A percentile compares a stretch with the other conserved stretches of the same genome.
Conservation (phyloP, 169 alveolate genomes). For the Cryptosporidium sp. region DNA sequence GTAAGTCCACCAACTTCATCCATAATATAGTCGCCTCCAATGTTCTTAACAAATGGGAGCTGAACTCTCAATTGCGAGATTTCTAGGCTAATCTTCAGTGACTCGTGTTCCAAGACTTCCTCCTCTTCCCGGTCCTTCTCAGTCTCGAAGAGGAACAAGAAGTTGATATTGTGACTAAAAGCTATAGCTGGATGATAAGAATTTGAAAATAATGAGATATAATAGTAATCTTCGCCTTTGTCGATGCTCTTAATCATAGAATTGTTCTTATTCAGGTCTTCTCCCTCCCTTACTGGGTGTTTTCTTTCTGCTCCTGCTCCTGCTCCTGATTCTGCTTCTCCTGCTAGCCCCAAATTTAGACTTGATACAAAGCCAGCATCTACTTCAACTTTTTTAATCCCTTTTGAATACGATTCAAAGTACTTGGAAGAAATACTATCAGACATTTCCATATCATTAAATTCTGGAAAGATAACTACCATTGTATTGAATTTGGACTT, state of each 20-base stretch:
- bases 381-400: not conserved
- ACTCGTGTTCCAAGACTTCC: not conserved
- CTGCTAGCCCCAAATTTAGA: too few species aligned
- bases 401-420: constrained; percentile 29
- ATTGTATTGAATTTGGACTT: constrained; percentile 40
- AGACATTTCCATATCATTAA: constrained; percentile 31
- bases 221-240: not conserved
- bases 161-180: constrained; percentile 20
- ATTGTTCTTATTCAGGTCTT: not conserved
- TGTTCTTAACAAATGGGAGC: constrained; percentile 42
- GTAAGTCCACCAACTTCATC: not conserved
- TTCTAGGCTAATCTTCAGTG: constrained; percentile 23
- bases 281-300: not conserved
- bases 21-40: constrained; percentile 37
- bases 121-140: not conserved
- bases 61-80: constrained; percentile 58
- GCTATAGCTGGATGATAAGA: constrained; percentile 59
- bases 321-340: not conserved
- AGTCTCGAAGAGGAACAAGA: not conserved
- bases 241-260: not conserved
- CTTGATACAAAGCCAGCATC: not conserved
- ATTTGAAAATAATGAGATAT: constrained; percentile 18
- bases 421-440: constrained; percentile 39
- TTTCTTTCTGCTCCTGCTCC: not conserved
- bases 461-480: constrained; percentile 48